Conservation (phyloP, 2,329 filamentous ascomycete genomes). For the Claviceps sp. region DNA sequence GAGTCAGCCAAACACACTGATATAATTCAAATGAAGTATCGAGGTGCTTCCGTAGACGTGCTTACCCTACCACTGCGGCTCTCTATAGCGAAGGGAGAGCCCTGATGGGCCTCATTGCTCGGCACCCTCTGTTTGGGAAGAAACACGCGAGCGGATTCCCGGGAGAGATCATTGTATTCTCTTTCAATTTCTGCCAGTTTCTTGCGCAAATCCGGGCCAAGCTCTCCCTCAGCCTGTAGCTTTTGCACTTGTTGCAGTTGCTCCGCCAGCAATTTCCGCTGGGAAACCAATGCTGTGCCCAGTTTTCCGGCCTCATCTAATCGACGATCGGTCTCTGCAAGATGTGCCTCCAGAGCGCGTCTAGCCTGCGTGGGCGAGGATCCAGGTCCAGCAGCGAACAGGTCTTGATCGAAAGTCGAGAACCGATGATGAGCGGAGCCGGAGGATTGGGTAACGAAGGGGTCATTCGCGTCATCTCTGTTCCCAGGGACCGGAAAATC, state of each 20-base stretch:
- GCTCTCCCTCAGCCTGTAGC: slow-evolving; percentile 60
- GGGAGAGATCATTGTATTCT: slow-evolving; percentile 88
- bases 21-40: background rate
- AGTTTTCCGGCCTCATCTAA: slow-evolving; percentile 85
- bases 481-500: slow-evolving; percentile 25
- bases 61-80: slow-evolving; percentile 40
- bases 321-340: slow-evolving; percentile 82
- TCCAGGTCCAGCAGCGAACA: slow-evolving; percentile 63
- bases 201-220: slow-evolving; percentile 69
- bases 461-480: slow-evolving; percentile 32
- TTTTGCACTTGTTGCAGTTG: slow-evolving; percentile 75
- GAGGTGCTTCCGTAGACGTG: slow-evolving; percentile 1
- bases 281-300: slow-evolving; percentile 74
- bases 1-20: background rate
- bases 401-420: slow-evolving; percentile 68
- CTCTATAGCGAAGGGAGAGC: slow-evolving; percentile 41
- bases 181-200: slow-evolving; percentile 79
- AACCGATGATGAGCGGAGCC: slow-evolving; percentile 51
- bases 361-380: slow-evolving; percentile 78
- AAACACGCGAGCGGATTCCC: slow-evolving; percentile 80
- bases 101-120: slow-evolving; percentile 46
- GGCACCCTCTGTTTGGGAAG: slow-evolving; percentile 71
- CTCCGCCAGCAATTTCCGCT: slow-evolving; percentile 71
- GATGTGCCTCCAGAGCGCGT: slow-evolving; percentile 77
- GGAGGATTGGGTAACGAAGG: slow-evolving; percentile 39